These are phyloP conservation scores for Hylodesmum podocarpum DNA, from an alignment of 306 rosid genomes.

Conservation along the genomic window DNA sequence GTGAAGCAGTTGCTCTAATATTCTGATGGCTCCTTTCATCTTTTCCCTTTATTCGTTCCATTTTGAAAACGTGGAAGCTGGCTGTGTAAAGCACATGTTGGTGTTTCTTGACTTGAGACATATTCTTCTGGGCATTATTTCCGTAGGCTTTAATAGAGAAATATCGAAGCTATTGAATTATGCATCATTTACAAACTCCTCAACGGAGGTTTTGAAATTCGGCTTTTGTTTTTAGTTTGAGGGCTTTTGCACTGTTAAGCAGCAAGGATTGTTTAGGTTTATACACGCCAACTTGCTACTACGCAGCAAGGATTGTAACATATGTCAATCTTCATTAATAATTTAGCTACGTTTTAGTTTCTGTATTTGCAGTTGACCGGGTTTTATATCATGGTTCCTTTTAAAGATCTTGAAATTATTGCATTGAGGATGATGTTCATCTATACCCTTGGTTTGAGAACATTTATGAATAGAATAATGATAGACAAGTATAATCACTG, in stretches of 20 bases:
- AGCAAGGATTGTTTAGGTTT: neutral
- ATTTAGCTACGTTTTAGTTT: neutral
- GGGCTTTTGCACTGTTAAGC: neutral
- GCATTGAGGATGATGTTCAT: neutral
- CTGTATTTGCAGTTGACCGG: neutral
- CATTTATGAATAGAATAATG: neutral
- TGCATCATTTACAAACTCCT: neutral
- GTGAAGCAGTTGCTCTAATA: neutral
- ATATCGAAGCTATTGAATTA: neutral
- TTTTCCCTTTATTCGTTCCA: neutral
- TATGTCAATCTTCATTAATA: neutral
- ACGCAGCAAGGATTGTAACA: neutral
- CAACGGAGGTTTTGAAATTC: neutral
- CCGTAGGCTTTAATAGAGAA: conserved; percentile 8
- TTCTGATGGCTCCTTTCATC: neutral
- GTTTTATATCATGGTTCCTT: neutral
- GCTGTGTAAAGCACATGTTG: conserved; percentile 1
- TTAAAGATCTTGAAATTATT: neutral
- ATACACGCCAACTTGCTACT: neutral
- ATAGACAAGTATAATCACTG: no score
- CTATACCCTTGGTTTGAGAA: neutral
- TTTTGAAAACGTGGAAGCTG: neutral
- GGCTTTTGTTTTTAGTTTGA: neutral
- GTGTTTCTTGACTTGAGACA: neutral
- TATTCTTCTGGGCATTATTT: conserved; percentile 15